Base-by-base conservation (phyloP, 805 yeast genomes). In the Blastobotrys mokoenaii region DNA sequence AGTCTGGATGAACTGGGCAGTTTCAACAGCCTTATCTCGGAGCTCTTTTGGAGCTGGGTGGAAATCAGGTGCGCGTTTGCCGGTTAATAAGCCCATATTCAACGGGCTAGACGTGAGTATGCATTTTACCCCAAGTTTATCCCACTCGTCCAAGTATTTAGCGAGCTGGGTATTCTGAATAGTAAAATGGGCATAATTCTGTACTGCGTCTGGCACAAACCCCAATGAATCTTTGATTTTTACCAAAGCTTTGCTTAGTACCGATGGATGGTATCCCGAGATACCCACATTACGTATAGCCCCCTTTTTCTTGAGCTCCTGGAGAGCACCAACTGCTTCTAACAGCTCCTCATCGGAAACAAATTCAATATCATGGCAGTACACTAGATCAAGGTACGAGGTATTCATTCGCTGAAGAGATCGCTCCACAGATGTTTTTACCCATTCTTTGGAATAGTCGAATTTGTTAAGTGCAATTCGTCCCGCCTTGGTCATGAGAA, bases 301-400 rank as follows among this genome's bases (percentile, higher is more conserved):
- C 0, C 95, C 95, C 51, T 77, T 78, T 4, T 69, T 44, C 41
- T 86, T 84, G 53, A 89, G 64, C 40, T 60, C 62, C 53, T 67
- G 73, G 52, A 87, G 67, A 52, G 79, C 80, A 22, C 61, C 65
- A 43, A 90, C 66, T 0, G 95, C 96, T 20, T 62, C 81, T 12
- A 76, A 55, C 3, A 80, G 75, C 17, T 74, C 74, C 1, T 61
- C 68, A 29, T 73, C 73, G 0, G 72, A 60, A 6, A 79, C 83
- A 63, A 89, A 90, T 60, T 89, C 97, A 40, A 88, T 77, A 59
- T 89, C 97, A 63, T 90, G 97, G 53, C 88, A 68, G 61, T 84
- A 85, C 4, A 90, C 89, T 48, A 84, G 65, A 61, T 89, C 97
- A 51, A 90, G 60, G 60, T 87, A 86, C 2, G 54, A 48, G 0